A percentile compares a stretch with the other conserved stretches of the same genome.
These are phyloP conservation scores for Suillus occidentalis DNA, from an alignment of 768 basidiomycete species.

Conservation along the genomic window DNA sequence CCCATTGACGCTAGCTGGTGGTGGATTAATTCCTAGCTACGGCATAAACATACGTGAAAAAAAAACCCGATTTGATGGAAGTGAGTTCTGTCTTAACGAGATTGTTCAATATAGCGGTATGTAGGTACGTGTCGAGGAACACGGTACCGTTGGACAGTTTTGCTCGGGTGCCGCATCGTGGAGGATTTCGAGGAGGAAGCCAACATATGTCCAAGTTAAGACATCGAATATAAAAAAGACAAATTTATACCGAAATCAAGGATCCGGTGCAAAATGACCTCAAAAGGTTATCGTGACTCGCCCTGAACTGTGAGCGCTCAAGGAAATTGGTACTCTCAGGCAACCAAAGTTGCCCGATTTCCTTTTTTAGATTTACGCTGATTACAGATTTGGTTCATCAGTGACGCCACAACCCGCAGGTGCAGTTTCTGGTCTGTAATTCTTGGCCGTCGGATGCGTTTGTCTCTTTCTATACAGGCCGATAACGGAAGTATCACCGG, in stretches of 20 bases:
- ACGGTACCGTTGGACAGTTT: conserved; percentile 14
- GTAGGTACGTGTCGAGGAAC: conserved; percentile 18
- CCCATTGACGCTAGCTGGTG: conserved; percentile 4
- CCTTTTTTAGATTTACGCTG: conserved; percentile 18
- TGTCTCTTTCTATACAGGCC: conserved; percentile 31
- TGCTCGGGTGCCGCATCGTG: conserved; percentile 9
- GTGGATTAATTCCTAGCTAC: conserved; percentile 1
- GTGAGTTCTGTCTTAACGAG: conserved; percentile 10
- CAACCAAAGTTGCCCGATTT: conserved; percentile 2
- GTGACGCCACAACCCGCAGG: conserved; percentile 38
- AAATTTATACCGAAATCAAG: conserved; percentile 18
- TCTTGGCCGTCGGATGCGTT: conserved; percentile 30
- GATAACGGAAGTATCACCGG: conserved; percentile 36
- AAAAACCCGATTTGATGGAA: neutral
- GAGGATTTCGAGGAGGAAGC: conserved; percentile 15
- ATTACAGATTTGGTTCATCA: conserved; percentile 29
- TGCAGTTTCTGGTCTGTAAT: conserved; percentile 18
- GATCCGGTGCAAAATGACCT: conserved; percentile 28
- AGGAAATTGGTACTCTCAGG: conserved; percentile 10
- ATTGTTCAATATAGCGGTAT: conserved; percentile 7
- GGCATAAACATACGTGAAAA: conserved; percentile 3
- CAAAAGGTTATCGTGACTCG: conserved; percentile 35
- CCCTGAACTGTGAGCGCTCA: conserved; percentile 24
- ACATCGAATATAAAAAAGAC: conserved; percentile 28
- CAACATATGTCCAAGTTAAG: conserved; percentile 30